Evolutionary conservation across 257 asterid species (phyloP).

Genomic region (Fraxinus anomala): DNA sequence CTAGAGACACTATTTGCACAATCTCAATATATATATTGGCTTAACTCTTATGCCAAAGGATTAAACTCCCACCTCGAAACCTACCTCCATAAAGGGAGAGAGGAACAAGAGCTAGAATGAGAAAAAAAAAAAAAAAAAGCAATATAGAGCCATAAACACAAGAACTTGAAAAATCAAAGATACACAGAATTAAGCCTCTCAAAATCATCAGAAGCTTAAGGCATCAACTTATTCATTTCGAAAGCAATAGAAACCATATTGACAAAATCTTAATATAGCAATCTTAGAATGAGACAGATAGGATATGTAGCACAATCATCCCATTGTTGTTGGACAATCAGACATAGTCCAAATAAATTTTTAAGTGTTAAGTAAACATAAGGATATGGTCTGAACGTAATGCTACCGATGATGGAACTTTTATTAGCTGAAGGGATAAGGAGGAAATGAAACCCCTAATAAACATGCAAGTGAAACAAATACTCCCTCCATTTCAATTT

Average conservation of each 20-base stretch:
- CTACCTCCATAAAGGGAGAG: constrained; percentile 1
- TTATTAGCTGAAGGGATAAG: too few relatives aligned
- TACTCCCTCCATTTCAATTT: too few relatives aligned
- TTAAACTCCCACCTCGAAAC: too few relatives aligned
- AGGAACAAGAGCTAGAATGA: neutral
- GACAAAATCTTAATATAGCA: neutral
- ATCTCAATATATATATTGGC: neutral
- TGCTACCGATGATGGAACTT: too few relatives aligned
- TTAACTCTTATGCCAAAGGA: too few relatives aligned
- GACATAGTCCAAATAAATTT: neutral
- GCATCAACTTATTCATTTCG: neutral
- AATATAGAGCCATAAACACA: constrained; percentile 12
- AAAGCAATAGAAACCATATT: neutral
- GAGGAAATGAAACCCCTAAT: too few relatives aligned
- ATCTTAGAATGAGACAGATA: neutral
- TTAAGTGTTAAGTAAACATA: too few relatives aligned
- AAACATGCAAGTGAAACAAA: too few relatives aligned
- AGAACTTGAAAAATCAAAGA: neutral
- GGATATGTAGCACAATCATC: neutral
- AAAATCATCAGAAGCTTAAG: neutral
- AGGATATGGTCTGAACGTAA: too few relatives aligned
- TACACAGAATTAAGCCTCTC: neutral
- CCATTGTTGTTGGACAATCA: neutral
- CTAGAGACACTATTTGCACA: neutral
- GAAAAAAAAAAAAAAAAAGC: neutral